Evolutionary conservation across 768 basidiomycete species (phyloP).

Genomic region (Trametes maxima): DNA sequence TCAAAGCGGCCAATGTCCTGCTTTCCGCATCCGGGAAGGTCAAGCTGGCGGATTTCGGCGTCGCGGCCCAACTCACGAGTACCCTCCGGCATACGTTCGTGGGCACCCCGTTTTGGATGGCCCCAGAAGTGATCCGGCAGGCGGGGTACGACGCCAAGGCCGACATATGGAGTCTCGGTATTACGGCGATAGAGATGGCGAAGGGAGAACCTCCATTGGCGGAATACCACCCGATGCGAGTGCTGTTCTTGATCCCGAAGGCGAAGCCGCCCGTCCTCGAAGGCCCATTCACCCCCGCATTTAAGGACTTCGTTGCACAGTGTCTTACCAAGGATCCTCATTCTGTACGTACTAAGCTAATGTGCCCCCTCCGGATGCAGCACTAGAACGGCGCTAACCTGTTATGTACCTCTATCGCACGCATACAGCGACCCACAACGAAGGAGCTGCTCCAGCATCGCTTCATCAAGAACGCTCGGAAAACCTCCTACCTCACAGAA

Average conservation of each 20-base stretch:
- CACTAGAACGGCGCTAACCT: not conserved
- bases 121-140: constrained; percentile 96
- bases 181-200: constrained; percentile 98
- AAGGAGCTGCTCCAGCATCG: constrained; percentile 92
- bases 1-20: constrained; percentile 97
- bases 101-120: constrained; percentile 98
- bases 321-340: constrained; percentile 94
- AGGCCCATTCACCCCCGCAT: constrained; percentile 78
- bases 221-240: constrained; percentile 98
- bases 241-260: constrained; percentile 96
- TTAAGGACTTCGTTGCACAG: constrained; percentile 89
- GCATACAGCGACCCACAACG: constrained; percentile 78
- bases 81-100: constrained; percentile 97
- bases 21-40: constrained; percentile 90
- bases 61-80: constrained; percentile 94
- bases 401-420: constrained; percentile 12
- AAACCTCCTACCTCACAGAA: constrained; percentile 82
- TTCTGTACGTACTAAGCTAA: constrained; percentile 48
- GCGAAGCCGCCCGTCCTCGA: constrained; percentile 92
- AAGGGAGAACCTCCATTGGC: constrained; percentile 95
- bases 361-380: not conserved
- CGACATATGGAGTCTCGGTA: constrained; percentile 97
- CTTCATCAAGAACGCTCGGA: constrained; percentile 85
- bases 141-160: constrained; percentile 96
- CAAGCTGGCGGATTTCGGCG: constrained; percentile 98